Base-by-base conservation (phyloP, 768 basidiomycete species). In the Pisolithus marmoratus region DNA sequence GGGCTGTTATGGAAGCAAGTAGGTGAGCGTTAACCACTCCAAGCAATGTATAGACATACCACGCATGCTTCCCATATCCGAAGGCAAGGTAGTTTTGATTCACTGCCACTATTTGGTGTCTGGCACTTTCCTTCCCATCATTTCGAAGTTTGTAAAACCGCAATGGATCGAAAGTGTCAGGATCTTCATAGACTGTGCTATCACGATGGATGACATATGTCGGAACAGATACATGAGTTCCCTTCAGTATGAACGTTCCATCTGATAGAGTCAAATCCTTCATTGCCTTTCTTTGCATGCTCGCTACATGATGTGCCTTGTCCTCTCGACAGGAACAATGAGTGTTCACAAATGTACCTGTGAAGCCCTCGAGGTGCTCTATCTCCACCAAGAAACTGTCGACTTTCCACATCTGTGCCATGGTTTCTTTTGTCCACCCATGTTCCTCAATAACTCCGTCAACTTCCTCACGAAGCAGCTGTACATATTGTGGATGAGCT, bases 91-190 rank as follows among this genome's bases (percentile, higher is more conserved):
- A 76, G 7, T 56, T 59, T 27, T 34, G 63, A 27, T 60, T 57
- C 0, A 71, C 70, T 15, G 70, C 66, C 23, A 65, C 66, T 40
- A 71, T 67, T 46, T 70, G 70, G 40, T 73, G 62, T 53, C 67
- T 72, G 4, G 44, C 54, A 7, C 49, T 54, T 23, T 74, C 72
- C 1, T 55, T 68, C 2, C 66, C 59, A 31, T 50, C 56, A 15
- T 72, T 64, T 43, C 66, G 57, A 55, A 71, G 63, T 14, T 68
- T 59, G 0, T 69, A 63, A 56, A 79, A 82, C 2, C 81, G 76
- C 61, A 78, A 80, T 0, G 74, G 74, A 37, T 79, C 70, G 54
- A 83, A 76, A 4, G 49, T 51, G 0, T 62, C 22, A 1, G 76
- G 54, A 34, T 72, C 61, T 1, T 67, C 54, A 43, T 77, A 75